These are phyloP conservation scores for Pilasporangium apinafurcum DNA, from an alignment of 352 stramenopile genomes.

Conservation along the genomic window DNA sequence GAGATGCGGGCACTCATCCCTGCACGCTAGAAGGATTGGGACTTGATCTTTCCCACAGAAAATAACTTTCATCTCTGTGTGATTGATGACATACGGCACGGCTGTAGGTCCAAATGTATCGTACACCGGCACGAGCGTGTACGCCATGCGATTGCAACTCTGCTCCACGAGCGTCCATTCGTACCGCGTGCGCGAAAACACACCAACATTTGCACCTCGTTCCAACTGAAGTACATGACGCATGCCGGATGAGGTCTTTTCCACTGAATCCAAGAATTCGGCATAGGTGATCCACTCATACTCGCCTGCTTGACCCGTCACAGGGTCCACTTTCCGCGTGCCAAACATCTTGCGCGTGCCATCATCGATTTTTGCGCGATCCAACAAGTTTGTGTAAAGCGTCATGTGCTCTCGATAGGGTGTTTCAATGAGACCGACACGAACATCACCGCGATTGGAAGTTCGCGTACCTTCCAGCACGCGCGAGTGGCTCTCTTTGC, in stretches of 20 bases:
- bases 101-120: slow-evolving; percentile 48
- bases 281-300: slow-evolving; percentile 52
- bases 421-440: slow-evolving; percentile 10
- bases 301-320: slow-evolving; percentile 21
- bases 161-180: slow-evolving; percentile 63
- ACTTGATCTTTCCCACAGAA: slow-evolving; percentile 42
- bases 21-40: slow-evolving; percentile 20
- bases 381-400: slow-evolving; percentile 50
- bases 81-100: slow-evolving; percentile 57
- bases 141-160: slow-evolving; percentile 52
- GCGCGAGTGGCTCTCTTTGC: slow-evolving; percentile 5
- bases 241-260: slow-evolving; percentile 24
- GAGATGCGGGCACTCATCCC: slow-evolving; percentile 27
- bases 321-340: slow-evolving; percentile 24
- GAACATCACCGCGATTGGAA: slow-evolving; percentile 12
- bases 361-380: slow-evolving; percentile 34
- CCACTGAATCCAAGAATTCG: slow-evolving; percentile 37
- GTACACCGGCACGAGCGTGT: slow-evolving; percentile 67
- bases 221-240: slow-evolving; percentile 17
- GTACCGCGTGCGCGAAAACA: slow-evolving; percentile 53
- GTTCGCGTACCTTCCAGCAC: slow-evolving; percentile 5
- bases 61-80: slow-evolving; percentile 49
- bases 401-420: slow-evolving; percentile 37
- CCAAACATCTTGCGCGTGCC: slow-evolving; percentile 43
- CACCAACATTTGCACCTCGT: slow-evolving; percentile 36